phyloP scores from a whole-genome alignment of 768 basidiomycete species.

The Calocybe indica region DNA sequence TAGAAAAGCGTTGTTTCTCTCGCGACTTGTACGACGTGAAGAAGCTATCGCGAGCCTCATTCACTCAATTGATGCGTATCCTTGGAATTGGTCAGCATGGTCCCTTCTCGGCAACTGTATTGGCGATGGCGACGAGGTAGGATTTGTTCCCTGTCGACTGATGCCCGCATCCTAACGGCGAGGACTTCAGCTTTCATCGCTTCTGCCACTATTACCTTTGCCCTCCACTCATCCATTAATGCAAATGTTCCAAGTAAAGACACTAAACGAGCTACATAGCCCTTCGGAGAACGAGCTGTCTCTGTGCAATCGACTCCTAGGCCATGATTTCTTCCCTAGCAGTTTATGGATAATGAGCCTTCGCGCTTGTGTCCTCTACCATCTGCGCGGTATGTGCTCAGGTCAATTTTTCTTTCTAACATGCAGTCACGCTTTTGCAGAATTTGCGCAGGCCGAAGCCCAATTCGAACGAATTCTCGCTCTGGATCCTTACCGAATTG shows the following conservation, averaged over 20 bases:
- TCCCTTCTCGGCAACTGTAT: constrained; percentile 72
- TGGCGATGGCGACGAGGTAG: constrained; percentile 81
- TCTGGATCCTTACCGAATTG: constrained; percentile 83
- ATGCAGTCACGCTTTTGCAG: constrained; percentile 32
- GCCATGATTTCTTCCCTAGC: constrained; percentile 67
- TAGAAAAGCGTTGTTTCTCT: constrained; percentile 82
- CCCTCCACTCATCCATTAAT: constrained; percentile 41
- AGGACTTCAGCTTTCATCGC: constrained; percentile 35
- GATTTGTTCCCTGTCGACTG: constrained; percentile 3
- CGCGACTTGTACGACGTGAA: constrained; percentile 70
- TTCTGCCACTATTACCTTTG: constrained; percentile 43
- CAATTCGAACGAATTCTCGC: constrained; percentile 81
- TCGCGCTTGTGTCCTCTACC: constrained; percentile 82
- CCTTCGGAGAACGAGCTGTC: constrained; percentile 82
- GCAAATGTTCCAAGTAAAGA: constrained; percentile 80
- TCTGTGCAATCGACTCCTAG: constrained; percentile 73
- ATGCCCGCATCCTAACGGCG: constrained; percentile 10
- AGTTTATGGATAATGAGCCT: constrained; percentile 85
- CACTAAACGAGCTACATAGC: constrained; percentile 83
- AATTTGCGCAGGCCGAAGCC: constrained; percentile 79
- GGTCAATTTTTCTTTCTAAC: constrained; percentile 3
- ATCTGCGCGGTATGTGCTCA: constrained; percentile 68
- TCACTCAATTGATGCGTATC: constrained; percentile 67
- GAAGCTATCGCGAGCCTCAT: constrained; percentile 82
- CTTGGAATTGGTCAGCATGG: constrained; percentile 98